phyloP scores from a whole-genome alignment of 139 green algal genomes.

The Chlorella sp. region DNA sequence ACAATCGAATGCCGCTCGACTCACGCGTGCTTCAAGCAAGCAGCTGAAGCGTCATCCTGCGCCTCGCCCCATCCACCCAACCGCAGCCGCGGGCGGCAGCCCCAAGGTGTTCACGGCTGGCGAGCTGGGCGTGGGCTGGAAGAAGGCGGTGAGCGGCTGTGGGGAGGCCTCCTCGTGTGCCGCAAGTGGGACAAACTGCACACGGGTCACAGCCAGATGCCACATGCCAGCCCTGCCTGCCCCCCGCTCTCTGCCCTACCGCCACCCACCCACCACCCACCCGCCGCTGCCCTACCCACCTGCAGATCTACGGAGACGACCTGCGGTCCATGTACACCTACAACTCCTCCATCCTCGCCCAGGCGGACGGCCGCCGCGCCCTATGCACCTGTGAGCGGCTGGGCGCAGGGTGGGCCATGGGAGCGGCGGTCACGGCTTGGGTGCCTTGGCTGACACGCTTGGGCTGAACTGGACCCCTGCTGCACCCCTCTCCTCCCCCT shows the following conservation, averaged over 20 bases:
- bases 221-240: neutral
- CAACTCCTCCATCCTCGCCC: neutral
- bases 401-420: neutral
- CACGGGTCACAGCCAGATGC: too few species aligned
- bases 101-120: conserved; percentile 32
- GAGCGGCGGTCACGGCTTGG: neutral
- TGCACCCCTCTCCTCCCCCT: too few species aligned
- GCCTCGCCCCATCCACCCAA: neutral
- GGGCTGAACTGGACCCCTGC: too few species aligned
- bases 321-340: conserved; percentile 33
- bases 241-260: too few species aligned
- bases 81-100: conserved; percentile 12
- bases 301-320: conserved; percentile 5
- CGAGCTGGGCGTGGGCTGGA: conserved; percentile 36
- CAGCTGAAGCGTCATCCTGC: too few species aligned
- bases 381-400: conserved; percentile 27
- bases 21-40: too few species aligned
- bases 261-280: neutral
- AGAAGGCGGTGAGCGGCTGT: conserved; percentile 25
- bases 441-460: neutral
- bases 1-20: too few species aligned
- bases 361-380: conserved; percentile 8
- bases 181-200: too few species aligned
- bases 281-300: neutral
- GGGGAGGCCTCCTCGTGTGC: too few species aligned